Percentiles rank a stretch among this genome's conserved stretches.
Conservation (phyloP, 1,139 yeast species). For the Nakaseomyces glabratus region DNA sequence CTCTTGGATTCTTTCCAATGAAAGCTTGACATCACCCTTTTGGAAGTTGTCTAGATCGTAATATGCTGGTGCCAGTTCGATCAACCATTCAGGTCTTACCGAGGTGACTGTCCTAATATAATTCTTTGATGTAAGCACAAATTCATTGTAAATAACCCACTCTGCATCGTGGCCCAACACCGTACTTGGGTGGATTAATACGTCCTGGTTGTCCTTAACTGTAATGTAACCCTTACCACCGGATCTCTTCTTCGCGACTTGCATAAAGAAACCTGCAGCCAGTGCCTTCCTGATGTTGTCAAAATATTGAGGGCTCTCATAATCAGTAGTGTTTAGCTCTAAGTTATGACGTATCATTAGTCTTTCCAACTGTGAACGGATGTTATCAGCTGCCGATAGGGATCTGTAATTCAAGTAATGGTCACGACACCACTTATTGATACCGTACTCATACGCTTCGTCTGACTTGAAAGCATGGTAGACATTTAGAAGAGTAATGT, state of each 20-base stretch:
- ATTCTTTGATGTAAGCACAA: slow-evolving; percentile 86
- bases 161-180: slow-evolving; percentile 79
- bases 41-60: slow-evolving; percentile 66
- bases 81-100: slow-evolving; percentile 78
- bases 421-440: slow-evolving; percentile 83
- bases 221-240: slow-evolving; percentile 76
- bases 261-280: slow-evolving; percentile 95
- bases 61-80: slow-evolving; percentile 80
- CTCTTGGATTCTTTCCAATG: slow-evolving; percentile 59
- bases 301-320: slow-evolving; percentile 57
- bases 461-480: slow-evolving; percentile 74
- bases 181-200: slow-evolving; percentile 84
- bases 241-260: slow-evolving; percentile 80
- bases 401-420: slow-evolving; percentile 81
- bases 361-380: slow-evolving; percentile 71
- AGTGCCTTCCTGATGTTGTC: slow-evolving; percentile 77
- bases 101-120: slow-evolving; percentile 92
- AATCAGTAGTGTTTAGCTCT: slow-evolving; percentile 61
- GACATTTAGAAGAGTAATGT: slow-evolving; percentile 79
- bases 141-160: slow-evolving; percentile 92
- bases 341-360: slow-evolving; percentile 77
- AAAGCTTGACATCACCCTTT: slow-evolving; percentile 75
- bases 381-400: slow-evolving; percentile 71
- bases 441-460: slow-evolving; percentile 52
- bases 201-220: slow-evolving; percentile 93